Conservation (phyloP, 352 stramenopile species). For the Globisporangium solare region DNA sequence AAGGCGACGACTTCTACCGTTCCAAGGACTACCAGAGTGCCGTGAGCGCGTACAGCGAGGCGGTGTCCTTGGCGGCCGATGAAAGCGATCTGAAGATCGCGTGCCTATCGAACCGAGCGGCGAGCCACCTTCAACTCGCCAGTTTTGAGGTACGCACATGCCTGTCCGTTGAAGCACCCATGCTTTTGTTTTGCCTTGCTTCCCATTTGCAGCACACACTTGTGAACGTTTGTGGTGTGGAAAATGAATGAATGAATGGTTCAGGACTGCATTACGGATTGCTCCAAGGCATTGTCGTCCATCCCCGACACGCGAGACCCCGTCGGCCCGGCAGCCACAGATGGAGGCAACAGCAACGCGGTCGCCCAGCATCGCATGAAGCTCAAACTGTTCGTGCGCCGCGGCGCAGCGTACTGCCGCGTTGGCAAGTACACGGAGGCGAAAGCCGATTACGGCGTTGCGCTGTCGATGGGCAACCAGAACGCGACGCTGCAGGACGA, state of each 20-base stretch:
- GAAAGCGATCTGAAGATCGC: conserved; percentile 40
- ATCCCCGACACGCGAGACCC: conserved; percentile 52
- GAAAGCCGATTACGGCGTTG: conserved; percentile 79
- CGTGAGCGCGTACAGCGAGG: conserved; percentile 65
- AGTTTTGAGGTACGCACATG: conserved; percentile 49
- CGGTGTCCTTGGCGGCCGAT: conserved; percentile 29
- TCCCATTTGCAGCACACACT: neutral
- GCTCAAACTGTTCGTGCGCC: conserved; percentile 69
- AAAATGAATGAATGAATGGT: too few relatives aligned
- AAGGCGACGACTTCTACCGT: conserved; percentile 81
- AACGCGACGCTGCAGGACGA: conserved; percentile 63
- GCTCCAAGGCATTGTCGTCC: conserved; percentile 55
- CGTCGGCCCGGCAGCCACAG: conserved; percentile 10
- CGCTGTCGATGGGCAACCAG: conserved; percentile 71
- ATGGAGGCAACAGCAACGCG: conserved; percentile 2
- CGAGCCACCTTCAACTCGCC: conserved; percentile 50
- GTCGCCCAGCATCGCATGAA: conserved; percentile 63
- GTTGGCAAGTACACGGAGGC: conserved; percentile 50
- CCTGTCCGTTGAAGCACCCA: too few relatives aligned
- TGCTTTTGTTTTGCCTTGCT: too few relatives aligned
- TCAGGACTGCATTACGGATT: conserved; percentile 62
- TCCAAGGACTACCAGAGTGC: conserved; percentile 63
- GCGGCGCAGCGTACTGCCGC: conserved; percentile 64
- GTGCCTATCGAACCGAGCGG: conserved; percentile 69
- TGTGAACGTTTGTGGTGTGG: conserved; percentile 2